Percentiles rank a stretch among this genome's conserved stretches.
phyloP scores from a whole-genome alignment of 257 asterid species.

The Plantago elongata region DNA sequence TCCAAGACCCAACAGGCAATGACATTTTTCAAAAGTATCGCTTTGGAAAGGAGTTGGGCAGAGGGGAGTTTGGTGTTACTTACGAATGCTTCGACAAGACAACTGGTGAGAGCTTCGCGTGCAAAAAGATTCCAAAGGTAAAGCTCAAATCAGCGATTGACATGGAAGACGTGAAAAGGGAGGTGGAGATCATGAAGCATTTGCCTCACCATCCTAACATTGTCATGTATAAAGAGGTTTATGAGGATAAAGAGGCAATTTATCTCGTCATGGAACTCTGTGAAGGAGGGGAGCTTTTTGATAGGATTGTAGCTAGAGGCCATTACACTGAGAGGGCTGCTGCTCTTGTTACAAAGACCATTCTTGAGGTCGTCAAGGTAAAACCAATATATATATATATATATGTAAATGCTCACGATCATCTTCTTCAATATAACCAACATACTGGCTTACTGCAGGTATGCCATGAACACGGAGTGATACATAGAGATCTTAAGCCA shows the following conservation, averaged over 20 bases:
- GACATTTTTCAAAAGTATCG: constrained; percentile 40
- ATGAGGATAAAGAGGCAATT: constrained; percentile 55
- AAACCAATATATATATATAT: not conserved
- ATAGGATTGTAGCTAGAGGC: constrained; percentile 57
- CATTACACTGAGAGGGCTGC: constrained; percentile 73
- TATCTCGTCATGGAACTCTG: constrained; percentile 69
- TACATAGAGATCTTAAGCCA: constrained; percentile 72
- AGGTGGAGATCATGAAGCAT: constrained; percentile 61
- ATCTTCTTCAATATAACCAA: no score
- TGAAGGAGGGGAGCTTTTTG: constrained; percentile 68
- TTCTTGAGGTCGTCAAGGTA: constrained; percentile 61
- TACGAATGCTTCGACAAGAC: constrained; percentile 46
- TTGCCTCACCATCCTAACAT: constrained; percentile 54
- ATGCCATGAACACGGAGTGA: constrained; percentile 63
- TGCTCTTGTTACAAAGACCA: constrained; percentile 50
- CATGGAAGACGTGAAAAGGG: constrained; percentile 62
- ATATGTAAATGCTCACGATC: no score
- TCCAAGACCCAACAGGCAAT: constrained; percentile 40
- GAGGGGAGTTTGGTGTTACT: constrained; percentile 88
- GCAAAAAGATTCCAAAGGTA: constrained; percentile 69
- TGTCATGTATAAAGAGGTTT: constrained; percentile 51
- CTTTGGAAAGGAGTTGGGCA: constrained; percentile 72
- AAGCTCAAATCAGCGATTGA: constrained; percentile 54
- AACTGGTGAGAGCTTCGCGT: constrained; percentile 51
- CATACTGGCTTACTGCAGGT: constrained; percentile 22